A percentile compares a stretch with the other conserved stretches of the same genome.
These are phyloP conservation scores for Waltergamsia citrina DNA, from an alignment of 2,329 filamentous ascomycete genomes.

Conservation along the genomic window DNA sequence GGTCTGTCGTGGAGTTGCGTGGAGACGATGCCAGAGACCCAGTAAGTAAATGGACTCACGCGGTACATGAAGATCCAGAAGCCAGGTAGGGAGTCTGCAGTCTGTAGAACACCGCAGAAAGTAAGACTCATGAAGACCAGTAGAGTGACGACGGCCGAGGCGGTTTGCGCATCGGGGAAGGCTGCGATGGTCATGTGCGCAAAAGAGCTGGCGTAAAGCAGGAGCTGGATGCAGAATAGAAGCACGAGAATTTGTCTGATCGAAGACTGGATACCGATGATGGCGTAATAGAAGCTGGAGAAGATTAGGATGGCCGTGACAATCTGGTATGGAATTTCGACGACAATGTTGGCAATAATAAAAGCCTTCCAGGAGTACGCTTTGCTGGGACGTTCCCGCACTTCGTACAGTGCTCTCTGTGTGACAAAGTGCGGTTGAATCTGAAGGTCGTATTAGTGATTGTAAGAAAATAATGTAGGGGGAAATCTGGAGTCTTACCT, in stretches of 20 bases:
- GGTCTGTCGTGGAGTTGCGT: constrained; percentile 50
- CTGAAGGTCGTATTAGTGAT: constrained; percentile 32
- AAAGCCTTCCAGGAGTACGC: constrained; percentile 70
- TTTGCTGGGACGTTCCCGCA: constrained; percentile 65
- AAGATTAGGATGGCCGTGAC: constrained; percentile 54
- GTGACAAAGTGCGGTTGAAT: constrained; percentile 71
- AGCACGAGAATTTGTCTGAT: constrained; percentile 57
- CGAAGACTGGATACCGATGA: constrained; percentile 36
- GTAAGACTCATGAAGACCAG: constrained; percentile 48
- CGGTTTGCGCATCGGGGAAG: constrained; percentile 59
- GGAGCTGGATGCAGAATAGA: constrained; percentile 53
- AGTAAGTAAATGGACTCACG: constrained; percentile 58
- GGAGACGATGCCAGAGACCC: constrained; percentile 56
- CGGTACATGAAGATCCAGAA: constrained; percentile 75
- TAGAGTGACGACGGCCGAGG: constrained; percentile 51
- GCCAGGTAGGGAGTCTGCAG: constrained; percentile 46
- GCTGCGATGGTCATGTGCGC: constrained; percentile 65
- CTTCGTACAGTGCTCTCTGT: constrained; percentile 67
- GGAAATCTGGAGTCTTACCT: constrained; percentile 20
- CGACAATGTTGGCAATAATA: constrained; percentile 60
- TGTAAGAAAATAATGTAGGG: not conserved
- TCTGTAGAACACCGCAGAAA: constrained; percentile 57
- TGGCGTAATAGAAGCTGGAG: constrained; percentile 59
- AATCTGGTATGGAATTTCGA: constrained; percentile 64
- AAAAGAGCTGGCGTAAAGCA: constrained; percentile 65